A percentile compares a stretch with the other conserved stretches of the same genome.
These are phyloP conservation scores for Boletus rufocinnamomeus DNA, from an alignment of 768 basidiomycete genomes.

Conservation along the genomic window DNA sequence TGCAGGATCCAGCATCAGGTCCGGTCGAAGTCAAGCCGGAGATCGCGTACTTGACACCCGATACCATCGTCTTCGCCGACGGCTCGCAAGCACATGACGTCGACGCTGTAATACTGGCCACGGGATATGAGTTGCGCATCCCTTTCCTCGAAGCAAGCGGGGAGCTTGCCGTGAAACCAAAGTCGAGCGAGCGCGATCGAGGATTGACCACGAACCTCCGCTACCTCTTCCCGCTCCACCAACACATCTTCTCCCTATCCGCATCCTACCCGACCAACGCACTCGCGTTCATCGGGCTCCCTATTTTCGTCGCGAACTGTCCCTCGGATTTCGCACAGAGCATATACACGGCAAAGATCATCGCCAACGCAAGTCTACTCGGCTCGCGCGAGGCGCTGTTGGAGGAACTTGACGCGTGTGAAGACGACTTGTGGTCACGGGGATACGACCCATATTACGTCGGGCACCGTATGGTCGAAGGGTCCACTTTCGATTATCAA, in stretches of 20 bases:
- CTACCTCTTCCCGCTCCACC: constrained; percentile 57
- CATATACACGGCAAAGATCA: constrained; percentile 46
- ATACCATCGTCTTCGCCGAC: constrained; percentile 49
- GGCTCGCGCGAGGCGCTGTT: constrained; percentile 43
- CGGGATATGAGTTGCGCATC: constrained; percentile 54
- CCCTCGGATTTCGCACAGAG: constrained; percentile 54
- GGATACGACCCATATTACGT: constrained; percentile 51
- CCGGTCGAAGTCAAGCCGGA: constrained; percentile 41
- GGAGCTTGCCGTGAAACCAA: constrained; percentile 20
- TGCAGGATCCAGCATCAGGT: constrained; percentile 16
- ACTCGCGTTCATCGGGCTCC: constrained; percentile 57
- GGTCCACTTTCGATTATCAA: constrained; percentile 42
- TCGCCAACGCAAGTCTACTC: constrained; percentile 45
- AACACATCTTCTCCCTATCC: constrained; percentile 55
- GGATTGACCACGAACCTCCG: constrained; percentile 49
- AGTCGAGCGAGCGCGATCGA: constrained; percentile 12
- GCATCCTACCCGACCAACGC: constrained; percentile 49
- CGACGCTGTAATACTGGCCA: constrained; percentile 52
- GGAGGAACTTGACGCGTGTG: constrained; percentile 41
- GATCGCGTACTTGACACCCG: constrained; percentile 49
- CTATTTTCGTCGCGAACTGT: constrained; percentile 48
- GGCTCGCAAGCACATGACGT: constrained; percentile 41
- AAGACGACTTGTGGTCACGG: constrained; percentile 40
- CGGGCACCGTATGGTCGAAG: constrained; percentile 47
- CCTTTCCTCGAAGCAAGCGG: constrained; percentile 47